phyloP scores from a whole-genome alignment of 73 alveolate species.

The Breviolum minutum region DNA sequence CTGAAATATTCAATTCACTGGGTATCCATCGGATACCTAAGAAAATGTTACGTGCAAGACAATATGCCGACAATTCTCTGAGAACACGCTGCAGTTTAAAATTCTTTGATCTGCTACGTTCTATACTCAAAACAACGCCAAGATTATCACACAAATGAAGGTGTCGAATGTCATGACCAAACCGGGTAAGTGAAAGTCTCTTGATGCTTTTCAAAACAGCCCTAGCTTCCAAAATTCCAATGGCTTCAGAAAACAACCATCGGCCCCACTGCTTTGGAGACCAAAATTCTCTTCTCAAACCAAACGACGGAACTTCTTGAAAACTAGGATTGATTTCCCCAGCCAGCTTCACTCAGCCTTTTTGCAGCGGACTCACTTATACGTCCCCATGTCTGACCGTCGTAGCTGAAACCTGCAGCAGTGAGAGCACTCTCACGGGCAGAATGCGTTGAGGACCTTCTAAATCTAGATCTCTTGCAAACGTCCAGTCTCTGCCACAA shows the following conservation, averaged over 20 bases:
- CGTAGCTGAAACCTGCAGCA: not conserved
- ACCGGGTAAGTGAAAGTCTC: not conserved
- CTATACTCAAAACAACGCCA: not conserved
- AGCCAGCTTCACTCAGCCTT: slow-evolving; percentile 2
- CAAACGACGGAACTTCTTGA: not conserved
- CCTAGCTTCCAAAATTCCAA: slow-evolving; percentile 10
- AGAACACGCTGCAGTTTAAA: not conserved
- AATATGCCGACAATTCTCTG: not conserved
- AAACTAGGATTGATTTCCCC: not conserved
- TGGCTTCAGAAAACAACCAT: not conserved
- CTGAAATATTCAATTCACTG: slow-evolving; percentile 5
- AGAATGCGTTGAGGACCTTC: not conserved
- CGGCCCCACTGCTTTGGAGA: not conserved
- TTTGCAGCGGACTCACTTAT: not conserved
- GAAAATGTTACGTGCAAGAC: not conserved
- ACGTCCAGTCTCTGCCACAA: not conserved
- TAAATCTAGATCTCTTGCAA: slow-evolving; percentile 6
- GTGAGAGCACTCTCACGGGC: slow-evolving; percentile 24
- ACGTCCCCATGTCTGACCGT: not conserved
- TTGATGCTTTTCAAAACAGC: not conserved
- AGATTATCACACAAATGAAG: not conserved
- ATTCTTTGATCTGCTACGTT: not conserved
- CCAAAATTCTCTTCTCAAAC: not conserved
- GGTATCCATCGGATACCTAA: slow-evolving; percentile 5
- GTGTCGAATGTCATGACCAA: not conserved